Evolutionary conservation across 331 rosid species (phyloP), one percentile per base, ranked within the genome.

Genomic region (Pyrus hybrid): DNA sequence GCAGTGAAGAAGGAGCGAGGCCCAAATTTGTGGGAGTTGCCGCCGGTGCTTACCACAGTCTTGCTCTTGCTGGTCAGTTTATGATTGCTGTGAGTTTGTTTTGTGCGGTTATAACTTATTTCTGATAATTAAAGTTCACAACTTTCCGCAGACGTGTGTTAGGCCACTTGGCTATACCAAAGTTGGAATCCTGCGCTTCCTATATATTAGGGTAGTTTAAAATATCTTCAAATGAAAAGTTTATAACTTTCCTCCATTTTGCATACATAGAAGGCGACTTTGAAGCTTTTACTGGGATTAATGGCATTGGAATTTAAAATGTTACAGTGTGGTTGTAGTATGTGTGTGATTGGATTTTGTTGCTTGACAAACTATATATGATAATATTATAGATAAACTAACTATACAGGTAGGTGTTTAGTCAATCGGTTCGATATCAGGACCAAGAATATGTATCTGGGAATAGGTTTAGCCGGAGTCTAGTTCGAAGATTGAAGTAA

Each of bases 1-100:
- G 60, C 51, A 57, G 62, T 62, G 17, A 75, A 22, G 67, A 30
- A 21, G 81, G 67, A 74, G 60, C 68, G 70, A 51, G 66, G 32
- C 51, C 77, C 86, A 87, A 79, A 63, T 67, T 91, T 10, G 87
- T 88, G 18, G 94, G 87, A 22, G 82, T 91, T 70, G 90, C 98
- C 77, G 92, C 96, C 71, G 99, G 97, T 80, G 87, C 97, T 80
- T 94, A 94, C 91, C 99, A 91, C 51, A 83, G 85, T 89, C 86
- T 94, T 73, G 98, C 96, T 82, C 91, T 91, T 33, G 81, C 95
- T 82, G 97, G 98, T 94, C 74, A 81, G 67, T 68, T 75, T 81
- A 11, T 70, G 18, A 51, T 70, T 70, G 43, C 7, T 49, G 17
- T 11, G 29, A 12, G 63, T 51, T 71, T 47, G 16, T 69, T 43